Evolutionary conservation across 1,139 yeast species (phyloP).

Genomic region (Casaregolazyma lundiana): DNA sequence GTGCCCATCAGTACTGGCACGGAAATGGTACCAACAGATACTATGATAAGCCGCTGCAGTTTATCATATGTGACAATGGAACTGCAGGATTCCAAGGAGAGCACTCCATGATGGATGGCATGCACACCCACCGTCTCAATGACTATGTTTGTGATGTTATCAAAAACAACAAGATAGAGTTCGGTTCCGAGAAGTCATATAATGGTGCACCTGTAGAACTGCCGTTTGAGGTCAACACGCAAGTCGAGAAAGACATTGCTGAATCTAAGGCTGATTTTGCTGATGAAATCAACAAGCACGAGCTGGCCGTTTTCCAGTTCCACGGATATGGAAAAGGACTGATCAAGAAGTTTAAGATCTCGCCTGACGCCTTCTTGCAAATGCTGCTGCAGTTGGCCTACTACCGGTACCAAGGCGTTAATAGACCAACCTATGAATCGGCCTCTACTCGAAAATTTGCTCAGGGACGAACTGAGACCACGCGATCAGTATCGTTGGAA

Average conservation of each 20-base stretch:
- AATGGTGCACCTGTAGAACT: slow-evolving; percentile 38
- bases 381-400: slow-evolving; percentile 77
- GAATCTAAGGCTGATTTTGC: slow-evolving; percentile 55
- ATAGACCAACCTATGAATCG: slow-evolving; percentile 91
- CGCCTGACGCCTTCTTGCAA: slow-evolving; percentile 78
- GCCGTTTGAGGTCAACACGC: slow-evolving; percentile 41
- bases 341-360: slow-evolving; percentile 68
- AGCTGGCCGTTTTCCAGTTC: slow-evolving; percentile 40
- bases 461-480: slow-evolving; percentile 95
- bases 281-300: slow-evolving; percentile 39
- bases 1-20: slow-evolving; percentile 88
- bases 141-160: slow-evolving; percentile 65
- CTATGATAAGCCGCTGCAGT: slow-evolving; percentile 89
- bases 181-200: slow-evolving; percentile 23
- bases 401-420: slow-evolving; percentile 74
- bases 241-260: slow-evolving; percentile 48
- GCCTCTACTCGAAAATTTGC: slow-evolving; percentile 90
- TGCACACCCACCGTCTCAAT: slow-evolving; percentile 87
- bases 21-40: slow-evolving; percentile 89
- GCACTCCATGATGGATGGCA: slow-evolving; percentile 98
- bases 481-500: slow-evolving; percentile 79
- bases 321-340: slow-evolving; percentile 51
- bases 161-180: slow-evolving; percentile 42
- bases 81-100: slow-evolving; percentile 92
- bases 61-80: slow-evolving; percentile 77